Base-by-base conservation (phyloP, 2,329 filamentous ascomycete species). In the Aspergillus piperis region DNA sequence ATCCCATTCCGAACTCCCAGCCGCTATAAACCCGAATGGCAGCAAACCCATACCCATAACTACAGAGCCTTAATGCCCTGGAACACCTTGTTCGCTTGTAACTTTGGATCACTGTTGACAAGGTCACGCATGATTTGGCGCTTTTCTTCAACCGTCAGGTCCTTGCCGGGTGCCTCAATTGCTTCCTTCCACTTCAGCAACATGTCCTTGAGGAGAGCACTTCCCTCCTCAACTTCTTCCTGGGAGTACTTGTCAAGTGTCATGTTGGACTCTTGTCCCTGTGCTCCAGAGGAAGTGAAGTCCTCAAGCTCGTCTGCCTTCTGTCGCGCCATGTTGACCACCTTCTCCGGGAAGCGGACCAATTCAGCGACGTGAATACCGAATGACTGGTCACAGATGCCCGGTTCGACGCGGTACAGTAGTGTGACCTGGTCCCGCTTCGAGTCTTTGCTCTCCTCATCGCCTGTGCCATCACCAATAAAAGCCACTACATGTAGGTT, bases 241-340 rank as follows among this genome's bases (percentile, higher is more conserved):
- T 92, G 92, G 65, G 85, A 90, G 73, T 91, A 92, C 66, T 72
- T 72, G 27, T 79, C 75, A 21, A 77, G 63, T 5, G 70, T 66
- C 48, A 69, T 67, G 1, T 68, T 54, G 19, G 69, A 51, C n/a
- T 69, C 44, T 17, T 85, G 79, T 47, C 84, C 76, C 7, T 82
- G 80, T 6, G 82, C 69, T 1, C 78, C 69, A 0, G 69, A 71
- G 10, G 76, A 71, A 0, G 76, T 77, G 56, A 99, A 99, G 75
- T 99, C 95, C 75, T 99, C 95, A 38, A 99, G 83, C 82, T 99
- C 96, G 75, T 98, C 95, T 0, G 95, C 95, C 81, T 99, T 99
- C 68, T 95, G 87, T 80, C 96, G 96, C n/a, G 95, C 95, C 96
- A 99, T 99, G 65, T 92, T 92, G 62, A 99, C 90, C 15, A 99